Evolutionary conservation across 306 rosid genomes (phyloP).

Genomic region (Medicago truncatula): MtrunA17r5.0-ANR NC_053045.1:62822001-62822500

Average conservation of each 20-base stretch:
- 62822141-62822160: constrained; percentile 96
- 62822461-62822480: constrained; percentile 12
- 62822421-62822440: constrained; percentile 20
- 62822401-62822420: not conserved
- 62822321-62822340: not conserved
- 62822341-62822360: not conserved
- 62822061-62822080: constrained; percentile 38
- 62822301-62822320: constrained; percentile 8
- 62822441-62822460: constrained; percentile 2
- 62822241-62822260: not conserved
- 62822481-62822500: not conserved
- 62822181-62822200: constrained; percentile 29
- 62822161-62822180: constrained; percentile 39
- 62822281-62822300: constrained; percentile 11
- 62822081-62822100: constrained; percentile 74
- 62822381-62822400: constrained; percentile 23
- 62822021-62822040: constrained; percentile 45
- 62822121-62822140: constrained; percentile 94
- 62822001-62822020: constrained; percentile 85
- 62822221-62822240: not conserved
- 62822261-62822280: constrained; percentile 17
- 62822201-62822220: constrained; percentile 14
- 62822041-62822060: constrained; percentile 21
- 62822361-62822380: constrained; percentile 21
- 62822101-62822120: constrained; percentile 82